Evolutionary conservation across 1,284 basidiomycete species (phyloP), one percentile per base, ranked within the genome.

Genomic region (Kwoniella shivajii): DNA sequence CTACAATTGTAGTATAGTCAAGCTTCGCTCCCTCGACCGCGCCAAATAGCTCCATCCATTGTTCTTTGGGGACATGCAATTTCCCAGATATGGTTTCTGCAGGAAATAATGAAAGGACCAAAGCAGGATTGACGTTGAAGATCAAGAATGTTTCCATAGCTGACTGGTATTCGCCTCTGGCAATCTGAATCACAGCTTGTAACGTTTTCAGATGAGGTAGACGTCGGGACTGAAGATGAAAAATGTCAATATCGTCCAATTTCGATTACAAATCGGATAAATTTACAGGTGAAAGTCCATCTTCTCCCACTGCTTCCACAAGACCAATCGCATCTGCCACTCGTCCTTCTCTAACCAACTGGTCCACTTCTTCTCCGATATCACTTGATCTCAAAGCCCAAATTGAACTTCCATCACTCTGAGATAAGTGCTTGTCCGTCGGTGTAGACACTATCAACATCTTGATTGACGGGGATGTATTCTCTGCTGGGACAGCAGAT

Each of bases 101-200:
- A 0, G 92, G 90, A 74, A 90, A 99, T 4, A 98, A 80, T 0
- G 93, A 89, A 13, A 99, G 84, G 0, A 99, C 90, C 69, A 94
- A 91, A 2, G 92, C 91, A 0, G 95, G 95, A 68, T 96, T 95
- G 61, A 92, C 82, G 64, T 98, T 89, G 42, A 95, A 85, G 39
- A 88, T 85, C 48, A 94, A 84, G 73, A 99, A 95, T 0, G 86
- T 84, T 69, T 95, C 88, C 54, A 98, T 87, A 0, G 95, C 94
- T 0, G 65, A 22, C 53, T 76, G 71, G 60, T 73, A 78, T 26
- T 71, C 58, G 4, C 72, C 73, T 9, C 64, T 59, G 3, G 84
- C 83, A 75, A 95, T 93, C 52, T 88, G 83, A 0, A 87, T 81
- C 0, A 96, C 85, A 0, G 90, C 92, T 59, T 87, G 84, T 30